Evolutionary conservation across 2,329 filamentous ascomycete genomes (phyloP), one percentile per base, ranked within the genome.

Genomic region (Leptographium wingfieldii): DNA sequence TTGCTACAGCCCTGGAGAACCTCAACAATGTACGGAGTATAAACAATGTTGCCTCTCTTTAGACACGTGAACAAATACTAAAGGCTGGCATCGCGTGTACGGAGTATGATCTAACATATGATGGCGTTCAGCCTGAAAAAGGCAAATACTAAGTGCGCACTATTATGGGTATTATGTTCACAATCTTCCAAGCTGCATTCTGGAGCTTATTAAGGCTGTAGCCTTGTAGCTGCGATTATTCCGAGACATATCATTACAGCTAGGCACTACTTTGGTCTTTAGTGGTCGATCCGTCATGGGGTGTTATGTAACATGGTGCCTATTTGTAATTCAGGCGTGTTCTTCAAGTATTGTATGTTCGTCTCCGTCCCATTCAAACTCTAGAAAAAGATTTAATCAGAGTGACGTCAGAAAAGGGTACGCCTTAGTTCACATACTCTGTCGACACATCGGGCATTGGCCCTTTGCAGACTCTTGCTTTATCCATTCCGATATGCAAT

Each of bases 381-480:
- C 70, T 73, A 53, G 22, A 38, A 38, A 31, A 40, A 27, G 3
- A 10, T 12, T n/a, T 19, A 38, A 29, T 11, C 2, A 22, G 19
- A 25, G 22, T 11, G 27, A 33, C 27, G 35, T 10, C 3, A 4
- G 4, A 35, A n/a, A 46, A 59, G 29, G 59, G 33, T 53, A 3
- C 22, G 19, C 43, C 25, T 12, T 3, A 27, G 76, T 33, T 16
- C 3, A 31, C 78, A 67, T 80, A 94, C 90, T 90, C 73, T 97
- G 94, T 66, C 94, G 84, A 71, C 94, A 99, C 94, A 99, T 97
- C 33, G 94, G 94, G 71, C 94, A 99, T 64, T 96, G 87, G 27
- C 92, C 92, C 68, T 91, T 92, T 33, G 92, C 89, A 14, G 90
- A 86, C 64, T 97, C 94, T 71, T 96, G 92, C 69, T 94, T 90